These are phyloP conservation scores for Tetragonia tetragonoides DNA, from an alignment of 148 eudicot genomes.

Conservation along the genomic window DNA sequence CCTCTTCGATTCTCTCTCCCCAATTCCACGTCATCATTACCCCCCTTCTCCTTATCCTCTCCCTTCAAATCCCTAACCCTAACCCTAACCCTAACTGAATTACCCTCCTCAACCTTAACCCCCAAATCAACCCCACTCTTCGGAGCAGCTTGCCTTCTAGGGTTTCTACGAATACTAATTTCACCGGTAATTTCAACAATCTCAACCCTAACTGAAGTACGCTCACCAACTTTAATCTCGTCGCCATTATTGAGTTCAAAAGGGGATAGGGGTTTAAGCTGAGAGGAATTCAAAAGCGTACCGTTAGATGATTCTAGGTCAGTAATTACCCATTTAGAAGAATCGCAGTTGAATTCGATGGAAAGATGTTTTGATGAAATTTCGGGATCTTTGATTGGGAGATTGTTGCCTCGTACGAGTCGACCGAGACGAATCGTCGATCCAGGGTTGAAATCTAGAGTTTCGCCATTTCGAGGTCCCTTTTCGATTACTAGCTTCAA, in stretches of 20 bases:
- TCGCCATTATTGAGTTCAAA: slow-evolving; percentile 46
- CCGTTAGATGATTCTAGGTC: slow-evolving; percentile 83
- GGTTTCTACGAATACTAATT: slow-evolving; percentile 23
- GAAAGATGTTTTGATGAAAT: slow-evolving; percentile 69
- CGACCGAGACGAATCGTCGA: slow-evolving; percentile 54
- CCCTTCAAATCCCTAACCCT: slow-evolving; percentile 14
- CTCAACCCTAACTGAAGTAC: slow-evolving; percentile 46
- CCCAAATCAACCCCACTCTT: slow-evolving; percentile 14
- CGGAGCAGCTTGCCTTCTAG: slow-evolving; percentile 22
- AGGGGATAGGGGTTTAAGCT: slow-evolving; percentile 33
- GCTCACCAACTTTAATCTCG: slow-evolving; percentile 59
- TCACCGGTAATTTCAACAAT: slow-evolving; percentile 22
- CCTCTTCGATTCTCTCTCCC: slow-evolving; percentile 22
- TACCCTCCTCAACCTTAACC: slow-evolving; percentile 15
- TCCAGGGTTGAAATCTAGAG: slow-evolving; percentile 41
- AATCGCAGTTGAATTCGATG: slow-evolving; percentile 37
- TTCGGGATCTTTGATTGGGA: slow-evolving; percentile 68
- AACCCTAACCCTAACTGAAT: slow-evolving; percentile 16
- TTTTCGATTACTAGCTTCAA: slow-evolving; percentile 57
- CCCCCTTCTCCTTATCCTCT: slow-evolving; percentile 12
- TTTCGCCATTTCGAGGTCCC: slow-evolving; percentile 70
- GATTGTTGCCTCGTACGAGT: slow-evolving; percentile 53
- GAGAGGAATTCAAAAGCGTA: slow-evolving; percentile 42
- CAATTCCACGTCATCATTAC: too few species aligned
- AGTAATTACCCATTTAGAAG: slow-evolving; percentile 45